Evolutionary conservation across 176 grass and related monocot genomes (phyloP), one percentile per base, ranked within the genome.

Genomic region (Carex parvula): DNA sequence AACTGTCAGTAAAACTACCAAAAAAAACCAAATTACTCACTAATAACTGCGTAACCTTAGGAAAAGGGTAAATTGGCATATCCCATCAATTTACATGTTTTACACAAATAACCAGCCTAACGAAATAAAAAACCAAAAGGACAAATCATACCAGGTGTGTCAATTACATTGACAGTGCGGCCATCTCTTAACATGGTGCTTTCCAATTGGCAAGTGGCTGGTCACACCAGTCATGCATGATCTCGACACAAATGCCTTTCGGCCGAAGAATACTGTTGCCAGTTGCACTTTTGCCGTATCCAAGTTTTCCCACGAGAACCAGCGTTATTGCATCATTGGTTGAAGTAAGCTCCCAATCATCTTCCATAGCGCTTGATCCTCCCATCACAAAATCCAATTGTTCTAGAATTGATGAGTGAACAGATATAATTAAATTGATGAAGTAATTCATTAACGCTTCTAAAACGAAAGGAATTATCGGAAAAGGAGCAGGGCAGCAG

Each of bases 261-360:
- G 82, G 35, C 94, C 91, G 67, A n/a, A 97, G 87, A 77, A 97
- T 97, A 76, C 91, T 91, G 86, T 97, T 97, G 35, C 91, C 94
- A 18, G 94, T 97, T 48, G 94, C 91, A 88, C 94, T 97, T 59
- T 97, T 97, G 18, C 94, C 91, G 15, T 86, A 93, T 1, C 94
- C 91, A 64, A 91, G 89, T 84, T 97, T 97, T 64, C 94, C 94
- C 67, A 91, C 89, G 32, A 97, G 91, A 87, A 97, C 94, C 6
- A 97, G 26, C 8, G 91, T 97, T 22, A 90, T 83, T 15, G 86
- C 89, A 55, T 86, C 86, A 86, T 90, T 87, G 16, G 81, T 55
- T 50, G n/a, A 52, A 20, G 89, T 83, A 85, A 92, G 85, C 24
- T 91, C 95, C 92, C 95, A 98, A 1, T 95, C 95, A 32, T 98